Evolutionary conservation across 352 stramenopile genomes (phyloP), one percentile per base, ranked within the genome.

Genomic region (Phytophthora meadii): DNA sequence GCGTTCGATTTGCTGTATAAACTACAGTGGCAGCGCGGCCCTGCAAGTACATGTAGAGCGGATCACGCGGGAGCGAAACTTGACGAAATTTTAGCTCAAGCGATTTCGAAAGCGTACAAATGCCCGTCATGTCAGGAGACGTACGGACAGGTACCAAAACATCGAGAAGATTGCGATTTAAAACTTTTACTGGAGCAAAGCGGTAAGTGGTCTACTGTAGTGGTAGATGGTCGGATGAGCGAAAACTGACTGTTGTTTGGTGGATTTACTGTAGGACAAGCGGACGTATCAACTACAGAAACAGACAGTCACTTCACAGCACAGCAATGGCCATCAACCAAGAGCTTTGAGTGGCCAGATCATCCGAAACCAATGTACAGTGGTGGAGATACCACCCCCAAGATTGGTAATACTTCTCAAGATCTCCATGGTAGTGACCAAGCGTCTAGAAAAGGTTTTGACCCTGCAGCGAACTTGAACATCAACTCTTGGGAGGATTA

Each of bases 1-100:
- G 84, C 84, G 34, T 92, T 85, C 64, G 87, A 90, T 49, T 84
- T 89, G 37, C 74, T 92, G 8, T 74, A 82, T 41, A 77, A 84
- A 5, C 48, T 93, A 45, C 84, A 93, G 58, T 93, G 78, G 70
- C 80, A 90, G 51, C 70, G 71, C 17, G 53, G 65, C 11, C 17
- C 56, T 27, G 41, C 65, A 3, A 47, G 36, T 19, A 19, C 19
- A 19, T 19, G 19, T 39, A 14, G 12, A 30, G 52, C 15, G 8
- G 52, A 61, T 12, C 60, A 59, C n/a, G 19, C 58, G 2, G 60
- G 67, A 30, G 61, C 46, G 14, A 76, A 73, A 11, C 48, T 84
- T 8, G 72, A 74, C 15, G 61, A 79, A 17, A 81, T 87, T 19
- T 55, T 84, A 34, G 44, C 63, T 4, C 70, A 71, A 48, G 56